A percentile compares a stretch with the other conserved stretches of the same genome.
phyloP scores from a whole-genome alignment of 148 eudicot species.

The Rhododendron mucronatum region DNA sequence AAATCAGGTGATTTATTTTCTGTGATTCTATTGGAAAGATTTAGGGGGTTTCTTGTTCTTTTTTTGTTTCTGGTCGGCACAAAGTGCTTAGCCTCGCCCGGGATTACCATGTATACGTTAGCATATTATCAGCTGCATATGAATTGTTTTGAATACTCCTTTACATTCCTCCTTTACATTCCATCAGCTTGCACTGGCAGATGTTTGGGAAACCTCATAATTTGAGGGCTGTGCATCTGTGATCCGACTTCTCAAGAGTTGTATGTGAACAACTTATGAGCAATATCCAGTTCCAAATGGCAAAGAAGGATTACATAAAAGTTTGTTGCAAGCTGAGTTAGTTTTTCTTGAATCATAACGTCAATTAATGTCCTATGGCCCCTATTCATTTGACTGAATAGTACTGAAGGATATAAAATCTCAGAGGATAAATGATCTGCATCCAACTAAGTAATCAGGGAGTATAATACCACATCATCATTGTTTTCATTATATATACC shows the following conservation, averaged over 20 bases:
- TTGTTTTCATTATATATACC: background rate
- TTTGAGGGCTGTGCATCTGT: background rate
- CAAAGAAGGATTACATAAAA: background rate
- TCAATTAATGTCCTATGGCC: background rate
- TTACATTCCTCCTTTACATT: background rate
- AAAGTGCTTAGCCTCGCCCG: background rate
- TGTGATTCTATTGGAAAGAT: background rate
- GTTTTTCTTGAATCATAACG: background rate
- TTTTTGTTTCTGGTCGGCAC: background rate
- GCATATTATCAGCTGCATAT: background rate
- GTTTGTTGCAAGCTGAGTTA: background rate
- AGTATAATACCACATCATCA: background rate
- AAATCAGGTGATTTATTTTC: slow-evolving; percentile 53
- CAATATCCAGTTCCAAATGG: background rate
- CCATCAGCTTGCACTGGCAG: background rate
- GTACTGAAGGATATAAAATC: background rate
- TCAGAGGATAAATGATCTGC: background rate
- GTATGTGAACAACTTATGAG: background rate
- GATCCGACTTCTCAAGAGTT: background rate
- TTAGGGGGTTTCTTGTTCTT: background rate
- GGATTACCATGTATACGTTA: background rate
- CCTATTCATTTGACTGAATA: background rate
- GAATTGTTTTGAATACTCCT: background rate
- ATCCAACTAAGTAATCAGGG: background rate
- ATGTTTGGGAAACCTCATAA: background rate